Conservation (phyloP, 306 rosid genomes). For the Lablab purpureus region DNA sequence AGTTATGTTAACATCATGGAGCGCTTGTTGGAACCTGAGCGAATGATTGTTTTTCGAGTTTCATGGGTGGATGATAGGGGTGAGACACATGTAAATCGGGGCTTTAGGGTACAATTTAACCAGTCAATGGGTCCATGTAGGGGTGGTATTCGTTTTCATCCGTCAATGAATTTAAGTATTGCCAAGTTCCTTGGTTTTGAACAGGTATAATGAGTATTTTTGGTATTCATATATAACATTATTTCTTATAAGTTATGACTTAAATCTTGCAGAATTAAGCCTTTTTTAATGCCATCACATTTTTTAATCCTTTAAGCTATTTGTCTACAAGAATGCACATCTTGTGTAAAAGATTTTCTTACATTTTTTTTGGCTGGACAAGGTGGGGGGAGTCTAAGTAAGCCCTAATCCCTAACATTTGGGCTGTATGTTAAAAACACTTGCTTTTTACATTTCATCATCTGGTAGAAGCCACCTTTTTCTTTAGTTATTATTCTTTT, state of each 20-base stretch:
- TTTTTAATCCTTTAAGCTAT: constrained; percentile 7
- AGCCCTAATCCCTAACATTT: not conserved
- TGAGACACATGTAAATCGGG: constrained; percentile 84
- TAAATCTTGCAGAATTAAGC: constrained; percentile 20
- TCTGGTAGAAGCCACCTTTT: not conserved
- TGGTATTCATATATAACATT: constrained; percentile 24
- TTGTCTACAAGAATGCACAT: constrained; percentile 1
- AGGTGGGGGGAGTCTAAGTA: not conserved
- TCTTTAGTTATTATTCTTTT: not conserved
- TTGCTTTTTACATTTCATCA: not conserved
- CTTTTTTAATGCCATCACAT: not conserved
- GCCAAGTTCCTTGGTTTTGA: constrained; percentile 96
- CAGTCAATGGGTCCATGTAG: constrained; percentile 98
- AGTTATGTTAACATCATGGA: constrained; percentile 95
- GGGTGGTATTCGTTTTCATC: constrained; percentile 96
- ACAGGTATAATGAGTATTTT: constrained; percentile 69
- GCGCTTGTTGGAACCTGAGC: constrained; percentile 97
- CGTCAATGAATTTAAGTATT: constrained; percentile 83
- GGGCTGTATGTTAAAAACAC: not conserved
- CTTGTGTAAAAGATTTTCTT: not conserved
- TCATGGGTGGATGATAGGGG: constrained; percentile 99
- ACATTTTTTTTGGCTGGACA: not conserved
- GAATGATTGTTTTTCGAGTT: constrained; percentile 88
- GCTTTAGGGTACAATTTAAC: constrained; percentile 91
- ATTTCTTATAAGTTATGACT: not conserved